A percentile compares a stretch with the other conserved stretches of the same genome.
Evolutionary conservation across 805 yeast species (phyloP).

Genomic region (Nakazawaea wyomingensis): DNA sequence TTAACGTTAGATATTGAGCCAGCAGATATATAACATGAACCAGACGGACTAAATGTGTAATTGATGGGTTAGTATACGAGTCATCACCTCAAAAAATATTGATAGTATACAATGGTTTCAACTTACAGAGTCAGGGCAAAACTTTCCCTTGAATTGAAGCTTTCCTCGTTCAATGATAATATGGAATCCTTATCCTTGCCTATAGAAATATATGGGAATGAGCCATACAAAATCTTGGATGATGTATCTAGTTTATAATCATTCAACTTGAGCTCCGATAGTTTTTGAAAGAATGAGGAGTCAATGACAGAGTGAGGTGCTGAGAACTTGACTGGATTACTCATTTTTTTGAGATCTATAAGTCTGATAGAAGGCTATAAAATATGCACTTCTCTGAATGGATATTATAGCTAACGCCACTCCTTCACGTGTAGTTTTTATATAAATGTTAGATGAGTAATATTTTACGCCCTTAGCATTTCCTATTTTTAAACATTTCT

Average conservation of each 20-base stretch:
- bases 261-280: constrained; percentile 71
- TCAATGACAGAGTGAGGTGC: constrained; percentile 73
- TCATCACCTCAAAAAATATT: too few relatives aligned
- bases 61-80: constrained; percentile 1
- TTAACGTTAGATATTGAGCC: constrained; percentile 57
- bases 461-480: too few relatives aligned
- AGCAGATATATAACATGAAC: constrained; percentile 19
- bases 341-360: not conserved
- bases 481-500: too few relatives aligned
- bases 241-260: constrained; percentile 59
- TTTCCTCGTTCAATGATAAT: constrained; percentile 24
- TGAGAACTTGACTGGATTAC: constrained; percentile 28
- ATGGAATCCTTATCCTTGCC: constrained; percentile 26
- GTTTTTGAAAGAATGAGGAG: constrained; percentile 76
- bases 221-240: constrained; percentile 37
- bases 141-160: constrained; percentile 23
- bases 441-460: too few relatives aligned
- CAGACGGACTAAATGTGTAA: not conserved
- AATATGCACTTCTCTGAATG: too few relatives aligned
- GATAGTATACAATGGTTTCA: too few relatives aligned
- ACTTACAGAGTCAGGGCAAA: constrained; percentile 18
- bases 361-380: too few relatives aligned
- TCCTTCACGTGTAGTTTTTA: too few relatives aligned
- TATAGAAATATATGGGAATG: constrained; percentile 24
- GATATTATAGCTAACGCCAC: too few relatives aligned